Conservation (phyloP, 495 filamentous ascomycete genomes). For the Immersiella caudata region DNA sequence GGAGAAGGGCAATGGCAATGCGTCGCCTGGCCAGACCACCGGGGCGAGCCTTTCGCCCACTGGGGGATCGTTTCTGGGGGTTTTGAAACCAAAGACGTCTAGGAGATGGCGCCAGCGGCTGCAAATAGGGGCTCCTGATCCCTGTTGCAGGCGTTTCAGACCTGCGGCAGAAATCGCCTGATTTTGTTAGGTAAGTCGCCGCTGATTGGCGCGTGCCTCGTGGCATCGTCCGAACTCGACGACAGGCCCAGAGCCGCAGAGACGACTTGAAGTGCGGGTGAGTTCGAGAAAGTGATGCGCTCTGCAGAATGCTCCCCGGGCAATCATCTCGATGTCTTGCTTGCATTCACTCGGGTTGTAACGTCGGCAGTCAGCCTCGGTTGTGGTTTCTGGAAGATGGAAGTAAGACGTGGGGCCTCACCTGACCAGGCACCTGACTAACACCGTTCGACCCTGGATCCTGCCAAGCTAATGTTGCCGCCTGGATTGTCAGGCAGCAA, state of each 20-base stretch:
- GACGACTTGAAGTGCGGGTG: neutral
- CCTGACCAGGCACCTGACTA: conserved; percentile 4
- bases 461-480: neutral
- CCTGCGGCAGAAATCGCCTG: conserved; percentile 23
- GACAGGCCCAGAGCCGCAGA: neutral
- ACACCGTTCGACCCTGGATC: neutral
- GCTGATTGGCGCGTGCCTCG: neutral
- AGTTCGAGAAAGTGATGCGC: conserved; percentile 9
- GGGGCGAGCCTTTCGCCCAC: conserved; percentile 6
- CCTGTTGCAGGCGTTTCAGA: conserved; percentile 21
- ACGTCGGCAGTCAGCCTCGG: neutral
- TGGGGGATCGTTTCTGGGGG: conserved; percentile 14
- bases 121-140: conserved; percentile 9
- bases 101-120: neutral
- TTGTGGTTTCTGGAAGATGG: neutral
- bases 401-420: neutral
- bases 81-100: conserved; percentile 21
- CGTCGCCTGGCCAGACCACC: neutral
- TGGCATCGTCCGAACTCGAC: neutral
- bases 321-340: conserved; percentile 1
- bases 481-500: conserved; percentile 6
- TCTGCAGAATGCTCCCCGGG: conserved; percentile 3
- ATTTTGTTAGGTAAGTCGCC: conserved; percentile 13
- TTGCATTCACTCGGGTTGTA: neutral
- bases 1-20: conserved; percentile 2